Base-by-base conservation (phyloP, 768 basidiomycete genomes). In the Serendipita sp. region DNA sequence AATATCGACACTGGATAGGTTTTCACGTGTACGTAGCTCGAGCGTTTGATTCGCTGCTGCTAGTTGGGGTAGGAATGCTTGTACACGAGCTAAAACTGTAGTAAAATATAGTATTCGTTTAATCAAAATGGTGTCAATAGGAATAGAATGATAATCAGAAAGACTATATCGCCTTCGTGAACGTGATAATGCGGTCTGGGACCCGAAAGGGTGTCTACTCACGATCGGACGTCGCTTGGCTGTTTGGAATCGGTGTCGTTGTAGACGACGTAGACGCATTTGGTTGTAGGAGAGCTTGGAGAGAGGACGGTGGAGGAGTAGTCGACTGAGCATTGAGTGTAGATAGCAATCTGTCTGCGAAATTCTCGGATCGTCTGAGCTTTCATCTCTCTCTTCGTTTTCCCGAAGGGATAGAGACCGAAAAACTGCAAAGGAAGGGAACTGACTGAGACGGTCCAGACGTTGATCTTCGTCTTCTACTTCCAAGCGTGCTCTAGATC, bases 1-100 rank as follows among this genome's bases (percentile, higher is more conserved):
- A 42, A 89, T 86, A 67, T 88, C 81, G n/a, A 88, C 73, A 66
- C 81, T 83, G 17, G 70, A 68, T 0, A 82, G 84, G 64, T 83
- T 77, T 42, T 71, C 70, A 42, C 76, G 71, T 9, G 73, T 74
- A n/a, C 75, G 75, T 63, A 76, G 74, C 2, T 75, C 67, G 17
- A 88, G 76, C 1, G 77, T 70, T 1, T 75, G 76, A 66, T 86
- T 88, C 2, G 85, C 83, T 13, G 82, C 83, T 51, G 82, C 79
- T 17, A 88, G 73, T 66, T 81, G 74, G 2, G 85, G 85, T 3
- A 88, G 77, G 68, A 88, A 88, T 0, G 81, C 78, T 69, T 82
- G 79, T 2, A 87, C 75, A 17, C 85, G 81, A 9, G 80, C 75
- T 3, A 89, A 73, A 20, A 88, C 86, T 88, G 65, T n/a, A 24